Percentiles rank a stretch among this genome's conserved stretches.
Evolutionary conservation across 2,329 filamentous ascomycete species (phyloP).

Genomic region (Cryphonectria nitschkei): DNA sequence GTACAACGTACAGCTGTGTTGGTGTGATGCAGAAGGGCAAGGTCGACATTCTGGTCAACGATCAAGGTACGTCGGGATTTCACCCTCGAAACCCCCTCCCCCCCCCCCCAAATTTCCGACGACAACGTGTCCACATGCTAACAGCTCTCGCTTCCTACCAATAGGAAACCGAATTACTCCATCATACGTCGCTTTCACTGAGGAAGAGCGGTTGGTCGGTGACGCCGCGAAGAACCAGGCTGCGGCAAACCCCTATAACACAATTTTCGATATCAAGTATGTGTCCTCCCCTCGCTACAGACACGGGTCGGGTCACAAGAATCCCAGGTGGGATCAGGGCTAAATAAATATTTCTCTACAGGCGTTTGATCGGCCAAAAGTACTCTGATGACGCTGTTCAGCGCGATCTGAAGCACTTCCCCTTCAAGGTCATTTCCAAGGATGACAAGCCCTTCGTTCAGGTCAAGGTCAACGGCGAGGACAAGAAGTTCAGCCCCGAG

Average conservation of each 20-base stretch:
- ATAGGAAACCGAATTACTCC: constrained; percentile 89
- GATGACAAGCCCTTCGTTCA: constrained; percentile 86
- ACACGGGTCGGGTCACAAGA: not conserved
- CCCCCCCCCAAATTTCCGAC: too few species aligned
- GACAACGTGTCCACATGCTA: not conserved
- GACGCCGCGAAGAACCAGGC: constrained; percentile 98
- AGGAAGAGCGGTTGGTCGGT: constrained; percentile 95
- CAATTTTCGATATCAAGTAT: constrained; percentile 84
- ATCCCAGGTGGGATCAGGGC: not conserved
- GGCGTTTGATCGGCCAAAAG: constrained; percentile 85
- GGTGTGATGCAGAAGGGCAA: constrained; percentile 96
- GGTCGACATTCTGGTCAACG: constrained; percentile 94
- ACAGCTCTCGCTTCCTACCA: not conserved
- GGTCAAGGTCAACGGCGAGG: constrained; percentile 66
- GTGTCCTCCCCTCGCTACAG: constrained; percentile 39
- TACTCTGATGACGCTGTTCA: constrained; percentile 85
- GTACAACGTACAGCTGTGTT: constrained; percentile 87
- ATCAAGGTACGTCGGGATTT: constrained; percentile 59
- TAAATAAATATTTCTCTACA: constrained; percentile 38
- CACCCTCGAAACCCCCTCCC: not conserved
- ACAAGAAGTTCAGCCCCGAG: constrained; percentile 79
- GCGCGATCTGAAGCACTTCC: constrained; percentile 96
- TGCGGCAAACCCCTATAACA: constrained; percentile 75
- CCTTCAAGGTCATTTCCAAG: constrained; percentile 91
- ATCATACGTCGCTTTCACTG: constrained; percentile 94